phyloP scores from a whole-genome alignment of 208 protist species.

The Naegleria gruberi region DNA sequence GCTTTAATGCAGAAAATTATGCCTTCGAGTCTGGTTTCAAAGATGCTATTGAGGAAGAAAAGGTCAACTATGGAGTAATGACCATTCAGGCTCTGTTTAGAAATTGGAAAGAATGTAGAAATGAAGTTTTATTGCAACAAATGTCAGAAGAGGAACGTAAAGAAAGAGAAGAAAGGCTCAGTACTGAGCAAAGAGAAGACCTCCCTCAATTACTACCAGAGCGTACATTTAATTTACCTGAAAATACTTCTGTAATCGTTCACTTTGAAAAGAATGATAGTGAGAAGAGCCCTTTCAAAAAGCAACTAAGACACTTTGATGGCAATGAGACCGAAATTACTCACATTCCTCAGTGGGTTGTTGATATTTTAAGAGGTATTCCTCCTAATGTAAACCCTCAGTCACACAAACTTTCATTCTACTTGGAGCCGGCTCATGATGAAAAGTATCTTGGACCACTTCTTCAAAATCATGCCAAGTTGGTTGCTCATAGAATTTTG shows the following conservation, averaged over 20 bases:
- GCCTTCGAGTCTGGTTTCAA: background rate
- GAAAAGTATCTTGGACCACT: background rate
- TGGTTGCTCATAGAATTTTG: background rate
- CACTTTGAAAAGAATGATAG: background rate
- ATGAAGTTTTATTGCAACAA: background rate
- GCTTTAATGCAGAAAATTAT: slow-evolving; percentile 16
- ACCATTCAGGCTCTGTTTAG: background rate
- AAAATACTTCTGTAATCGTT: background rate
- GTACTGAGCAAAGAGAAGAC: too few species aligned
- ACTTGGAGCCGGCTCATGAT: background rate
- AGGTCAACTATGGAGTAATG: background rate
- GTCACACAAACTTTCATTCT: background rate
- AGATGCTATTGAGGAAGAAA: background rate
- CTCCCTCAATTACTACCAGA: background rate
- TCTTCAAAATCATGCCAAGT: background rate
- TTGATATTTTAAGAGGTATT: background rate
- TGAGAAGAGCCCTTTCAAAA: background rate
- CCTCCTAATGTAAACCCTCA: background rate
- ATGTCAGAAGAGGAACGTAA: background rate
- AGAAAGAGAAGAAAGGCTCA: background rate
- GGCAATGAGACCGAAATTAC: background rate
- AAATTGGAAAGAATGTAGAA: background rate
- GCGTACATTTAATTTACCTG: background rate
- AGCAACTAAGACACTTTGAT: background rate
- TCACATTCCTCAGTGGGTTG: background rate